Conservation (phyloP, 371 early-diverging fungal species). For the Saksenaea oblongispora region DNA sequence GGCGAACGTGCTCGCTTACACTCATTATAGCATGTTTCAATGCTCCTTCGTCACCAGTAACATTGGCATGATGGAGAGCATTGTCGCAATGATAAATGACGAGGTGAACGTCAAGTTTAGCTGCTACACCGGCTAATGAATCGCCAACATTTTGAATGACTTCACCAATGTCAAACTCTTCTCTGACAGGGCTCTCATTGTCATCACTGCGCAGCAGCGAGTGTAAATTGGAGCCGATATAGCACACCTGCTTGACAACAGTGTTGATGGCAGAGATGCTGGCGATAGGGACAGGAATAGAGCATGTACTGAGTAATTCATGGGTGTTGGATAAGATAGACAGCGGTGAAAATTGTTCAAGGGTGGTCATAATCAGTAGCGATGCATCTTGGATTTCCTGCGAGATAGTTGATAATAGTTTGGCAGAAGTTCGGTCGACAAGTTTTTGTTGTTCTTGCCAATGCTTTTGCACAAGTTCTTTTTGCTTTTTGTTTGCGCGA, state of each 20-base stretch:
- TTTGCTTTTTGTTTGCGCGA: conserved; percentile 1
- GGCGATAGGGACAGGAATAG: conserved; percentile 41
- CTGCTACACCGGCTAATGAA: conserved; percentile 55
- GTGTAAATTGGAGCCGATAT: conserved; percentile 27
- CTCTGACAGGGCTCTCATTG: neutral
- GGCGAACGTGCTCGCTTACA: conserved; percentile 31
- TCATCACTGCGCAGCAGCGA: conserved; percentile 12
- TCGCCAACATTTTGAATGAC: conserved; percentile 58
- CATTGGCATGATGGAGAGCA: conserved; percentile 47
- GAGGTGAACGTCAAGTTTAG: conserved; percentile 51
- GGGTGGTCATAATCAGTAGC: conserved; percentile 41
- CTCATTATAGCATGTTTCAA: conserved; percentile 55
- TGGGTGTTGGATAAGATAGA: conserved; percentile 32
- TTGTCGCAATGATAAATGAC: conserved; percentile 56
- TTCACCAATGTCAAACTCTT: conserved; percentile 60
- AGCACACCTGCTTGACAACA: conserved; percentile 32
- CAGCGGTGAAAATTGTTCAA: conserved; percentile 45
- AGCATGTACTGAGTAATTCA: conserved; percentile 44
- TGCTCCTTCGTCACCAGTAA: conserved; percentile 55
- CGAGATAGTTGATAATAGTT: conserved; percentile 12
- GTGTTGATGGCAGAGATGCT: conserved; percentile 41
- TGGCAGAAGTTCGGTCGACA: conserved; percentile 15
- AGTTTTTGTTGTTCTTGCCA: conserved; percentile 8
- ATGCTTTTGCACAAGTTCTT: neutral
- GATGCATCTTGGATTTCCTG: conserved; percentile 54